Base-by-base conservation (phyloP, 176 grass and related monocot genomes). In the Saccharum officinarum region DNA sequence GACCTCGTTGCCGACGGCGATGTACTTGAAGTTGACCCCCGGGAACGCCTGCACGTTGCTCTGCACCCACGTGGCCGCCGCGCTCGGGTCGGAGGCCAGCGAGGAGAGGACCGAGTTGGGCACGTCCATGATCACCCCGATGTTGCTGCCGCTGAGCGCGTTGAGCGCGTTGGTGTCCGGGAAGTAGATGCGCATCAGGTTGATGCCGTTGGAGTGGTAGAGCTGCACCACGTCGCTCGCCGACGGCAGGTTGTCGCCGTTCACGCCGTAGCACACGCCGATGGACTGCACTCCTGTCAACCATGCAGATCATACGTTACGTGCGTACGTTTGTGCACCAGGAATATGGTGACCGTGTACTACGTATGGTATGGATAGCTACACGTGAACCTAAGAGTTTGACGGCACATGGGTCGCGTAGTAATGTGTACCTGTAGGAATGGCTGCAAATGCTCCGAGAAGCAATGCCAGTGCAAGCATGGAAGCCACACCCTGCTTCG, bases 1-100 rank as follows among this genome's bases (percentile, higher is more conserved):
- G 11, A 91, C 88, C 90, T 92, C 93, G 54, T 95, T 95, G 47
- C 90, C 90, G 18, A 89, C 90, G 17, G 78, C 65, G 77, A 95
- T 86, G 61, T 92, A 95, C 30, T 57, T 57, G 90, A 92, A 73
- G 78, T 12, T 73, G 57, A 87, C 69, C 15, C 6, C 45, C 6
- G 78, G 78, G 55, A 60, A 70, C 7, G 90, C 55, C 64, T 76
- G 15, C 61, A 92, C 65, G 42, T 90, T 86, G 26, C 11, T n/a
- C 14, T 63, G 69, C 28, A 93, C 88, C 90, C 90, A 95, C 17
- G 20, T 0, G 11, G 33, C 20, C 0, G 85, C 90, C 14, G 73
- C 73, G 69, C 16, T 69, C 10, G 55, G 45, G 68, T 71, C 54
- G 17, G 90, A 71, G 61, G 87, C 87, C 14, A 92, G 11, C 20